phyloP scores from a whole-genome alignment of 2,329 filamentous ascomycete species.

The Tolypocladium nubicola region DNA sequence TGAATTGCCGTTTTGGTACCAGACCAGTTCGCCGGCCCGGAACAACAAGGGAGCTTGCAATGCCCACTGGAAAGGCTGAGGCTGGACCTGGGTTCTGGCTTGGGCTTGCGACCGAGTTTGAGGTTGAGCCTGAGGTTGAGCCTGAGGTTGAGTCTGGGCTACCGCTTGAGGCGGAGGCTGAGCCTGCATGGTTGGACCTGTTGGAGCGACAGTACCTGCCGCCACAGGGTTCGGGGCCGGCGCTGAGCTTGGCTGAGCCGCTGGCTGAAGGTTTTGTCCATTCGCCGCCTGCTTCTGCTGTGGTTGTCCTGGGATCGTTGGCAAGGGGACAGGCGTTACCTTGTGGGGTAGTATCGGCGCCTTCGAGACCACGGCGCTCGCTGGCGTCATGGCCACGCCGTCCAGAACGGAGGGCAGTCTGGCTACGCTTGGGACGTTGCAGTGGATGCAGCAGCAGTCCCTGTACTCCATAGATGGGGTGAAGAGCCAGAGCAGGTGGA shows the following conservation, averaged over 20 bases:
- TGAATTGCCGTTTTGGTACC: conserved; percentile 34
- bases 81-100: conserved; percentile 10
- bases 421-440: conserved; percentile 23
- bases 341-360: conserved; percentile 8
- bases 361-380: conserved; percentile 1
- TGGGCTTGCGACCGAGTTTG: conserved; percentile 9
- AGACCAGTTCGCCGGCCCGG: conserved; percentile 37
- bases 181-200: not conserved
- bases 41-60: conserved; percentile 28
- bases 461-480: conserved; percentile 34
- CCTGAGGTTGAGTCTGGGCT: conserved; percentile 2
- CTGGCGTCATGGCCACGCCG: conserved; percentile 5
- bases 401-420: conserved; percentile 9
- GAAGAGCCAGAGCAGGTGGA: conserved; percentile 41
- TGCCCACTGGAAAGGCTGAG: conserved; percentile 15
- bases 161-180: conserved; percentile 1
- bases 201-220: not conserved
- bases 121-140: conserved; percentile 5
- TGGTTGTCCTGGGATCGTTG: conserved; percentile 21
- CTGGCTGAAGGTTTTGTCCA: not conserved
- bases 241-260: not conserved
- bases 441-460: conserved; percentile 42
- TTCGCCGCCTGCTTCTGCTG: conserved; percentile 19
- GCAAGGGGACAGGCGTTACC: conserved; percentile 26
- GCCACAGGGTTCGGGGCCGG: not conserved